These are phyloP conservation scores for Psilocybe azurescens DNA, from an alignment of 768 basidiomycete genomes.

Conservation along the genomic window DNA sequence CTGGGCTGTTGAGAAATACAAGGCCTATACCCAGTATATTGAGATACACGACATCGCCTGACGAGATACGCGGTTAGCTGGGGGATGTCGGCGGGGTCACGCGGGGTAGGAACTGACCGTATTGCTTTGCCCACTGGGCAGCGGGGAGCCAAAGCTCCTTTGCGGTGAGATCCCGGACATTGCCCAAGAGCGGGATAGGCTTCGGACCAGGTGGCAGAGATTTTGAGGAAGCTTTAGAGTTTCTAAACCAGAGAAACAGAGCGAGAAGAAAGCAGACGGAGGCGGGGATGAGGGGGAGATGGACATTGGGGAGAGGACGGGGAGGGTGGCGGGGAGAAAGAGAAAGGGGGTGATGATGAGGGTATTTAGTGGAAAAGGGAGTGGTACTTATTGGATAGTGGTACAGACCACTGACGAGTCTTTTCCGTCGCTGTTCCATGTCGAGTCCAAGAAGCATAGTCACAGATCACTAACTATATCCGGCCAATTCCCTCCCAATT, in stretches of 20 bases:
- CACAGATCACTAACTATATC: constrained; percentile 9
- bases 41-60: constrained; percentile 70
- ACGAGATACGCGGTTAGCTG: neutral
- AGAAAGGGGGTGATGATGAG: constrained; percentile 7
- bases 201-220: constrained; percentile 72
- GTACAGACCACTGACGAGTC: neutral
- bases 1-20: constrained; percentile 67
- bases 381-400: constrained; percentile 10
- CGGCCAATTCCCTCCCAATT: constrained; percentile 4
- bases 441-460: constrained; percentile 11
- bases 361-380: constrained; percentile 5
- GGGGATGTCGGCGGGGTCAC: constrained; percentile 4
- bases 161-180: constrained; percentile 60
- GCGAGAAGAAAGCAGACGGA: constrained; percentile 43
- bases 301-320: constrained; percentile 18
- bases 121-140: constrained; percentile 63
- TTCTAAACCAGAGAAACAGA: constrained; percentile 47
- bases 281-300: constrained; percentile 34
- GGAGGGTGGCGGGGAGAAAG: constrained; percentile 2
- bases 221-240: constrained; percentile 43
- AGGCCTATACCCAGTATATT: constrained; percentile 71
- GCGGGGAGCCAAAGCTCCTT: constrained; percentile 73
- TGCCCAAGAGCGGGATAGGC: constrained; percentile 68
- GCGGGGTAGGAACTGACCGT: constrained; percentile 48
- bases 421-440: constrained; percentile 16